Conservation (phyloP, 176 grass and related monocot genomes). For the Phragmites australis region DNA sequence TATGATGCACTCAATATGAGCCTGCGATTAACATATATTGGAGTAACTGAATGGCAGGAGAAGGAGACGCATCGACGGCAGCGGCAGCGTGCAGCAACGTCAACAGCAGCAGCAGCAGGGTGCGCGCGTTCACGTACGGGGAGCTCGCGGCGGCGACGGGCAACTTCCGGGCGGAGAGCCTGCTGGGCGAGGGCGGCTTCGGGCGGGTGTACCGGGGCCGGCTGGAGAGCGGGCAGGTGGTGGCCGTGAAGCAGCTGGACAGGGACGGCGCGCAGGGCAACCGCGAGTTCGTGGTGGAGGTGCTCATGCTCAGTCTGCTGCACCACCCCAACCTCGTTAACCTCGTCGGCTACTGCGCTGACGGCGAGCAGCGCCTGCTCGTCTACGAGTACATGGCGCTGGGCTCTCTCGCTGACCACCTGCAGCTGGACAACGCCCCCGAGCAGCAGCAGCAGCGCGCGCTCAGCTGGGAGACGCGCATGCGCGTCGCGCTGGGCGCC, state of each 20-base stretch:
- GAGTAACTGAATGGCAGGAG: too few relatives aligned
- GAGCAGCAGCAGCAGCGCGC: background rate
- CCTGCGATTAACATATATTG: too few relatives aligned
- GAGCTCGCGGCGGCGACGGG: conserved; percentile 33
- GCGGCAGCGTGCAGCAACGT: background rate
- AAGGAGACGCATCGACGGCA: background rate
- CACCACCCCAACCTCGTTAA: conserved; percentile 46
- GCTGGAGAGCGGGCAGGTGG: conserved; percentile 11
- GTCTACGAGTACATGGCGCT: conserved; percentile 40
- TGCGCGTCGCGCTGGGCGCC: conserved; percentile 24
- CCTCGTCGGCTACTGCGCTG: conserved; percentile 43
- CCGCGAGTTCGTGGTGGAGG: conserved; percentile 44
- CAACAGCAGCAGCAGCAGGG: background rate
- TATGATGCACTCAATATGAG: too few relatives aligned
- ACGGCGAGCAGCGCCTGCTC: conserved; percentile 32
- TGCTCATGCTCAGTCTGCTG: conserved; percentile 40
- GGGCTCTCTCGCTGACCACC: conserved; percentile 32
- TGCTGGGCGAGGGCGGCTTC: conserved; percentile 49
- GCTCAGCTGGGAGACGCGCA: conserved; percentile 22
- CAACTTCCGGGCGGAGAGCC: conserved; percentile 32
- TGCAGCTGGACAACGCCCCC: background rate
- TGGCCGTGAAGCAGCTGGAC: conserved; percentile 49
- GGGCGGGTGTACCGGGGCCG: conserved; percentile 37
- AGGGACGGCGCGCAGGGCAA: conserved; percentile 33
- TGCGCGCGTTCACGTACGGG: conserved; percentile 27